Conservation (phyloP, 1,284 basidiomycete genomes). For the Xerocomus amazonicus region DNA sequence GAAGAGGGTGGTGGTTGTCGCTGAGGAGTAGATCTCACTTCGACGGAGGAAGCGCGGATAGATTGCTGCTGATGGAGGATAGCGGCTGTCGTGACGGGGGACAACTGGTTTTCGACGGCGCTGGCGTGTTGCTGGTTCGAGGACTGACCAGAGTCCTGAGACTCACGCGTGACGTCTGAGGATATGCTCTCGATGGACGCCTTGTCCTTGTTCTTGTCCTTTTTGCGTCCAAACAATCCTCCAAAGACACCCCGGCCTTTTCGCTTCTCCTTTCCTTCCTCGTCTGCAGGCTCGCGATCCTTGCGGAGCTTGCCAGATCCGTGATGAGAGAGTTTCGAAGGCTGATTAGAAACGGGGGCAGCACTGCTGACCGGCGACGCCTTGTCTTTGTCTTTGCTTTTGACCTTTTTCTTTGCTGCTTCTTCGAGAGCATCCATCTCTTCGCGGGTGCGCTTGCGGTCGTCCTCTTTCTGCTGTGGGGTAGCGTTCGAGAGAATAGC, state of each 20-base stretch:
- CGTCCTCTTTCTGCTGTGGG: conserved; percentile 53
- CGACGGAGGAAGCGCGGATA: conserved; percentile 22
- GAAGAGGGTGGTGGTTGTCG: conserved; percentile 33
- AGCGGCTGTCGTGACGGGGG: conserved; percentile 48
- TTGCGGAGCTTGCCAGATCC: conserved; percentile 61
- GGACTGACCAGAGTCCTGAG: conserved; percentile 41
- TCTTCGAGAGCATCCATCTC: conserved; percentile 59
- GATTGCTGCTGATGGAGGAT: conserved; percentile 53
- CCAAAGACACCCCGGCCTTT: conserved; percentile 63
- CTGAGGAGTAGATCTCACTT: conserved; percentile 20
- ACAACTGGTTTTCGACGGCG: conserved; percentile 28
- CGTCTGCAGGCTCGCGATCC: conserved; percentile 50
- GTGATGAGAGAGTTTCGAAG: conserved; percentile 22
- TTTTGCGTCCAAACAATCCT: conserved; percentile 70
- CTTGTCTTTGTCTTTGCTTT: conserved; percentile 32
- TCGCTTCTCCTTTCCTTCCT: conserved; percentile 61
- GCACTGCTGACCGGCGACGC: conserved; percentile 39
- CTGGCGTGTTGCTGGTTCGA: conserved; percentile 37
- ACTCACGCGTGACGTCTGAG: conserved; percentile 40
- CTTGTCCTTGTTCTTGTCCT: conserved; percentile 74
- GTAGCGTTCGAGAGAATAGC: conserved; percentile 46
- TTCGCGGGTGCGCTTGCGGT: conserved; percentile 56
- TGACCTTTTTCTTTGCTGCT: conserved; percentile 51
- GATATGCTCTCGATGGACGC: conserved; percentile 45
- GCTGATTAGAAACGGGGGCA: conserved; percentile 26